A percentile compares a stretch with the other conserved stretches of the same genome.
These are phyloP conservation scores for Sphaceloma murrayae DNA, from an alignment of 2,329 filamentous ascomycete genomes.

Conservation along the genomic window DNA sequence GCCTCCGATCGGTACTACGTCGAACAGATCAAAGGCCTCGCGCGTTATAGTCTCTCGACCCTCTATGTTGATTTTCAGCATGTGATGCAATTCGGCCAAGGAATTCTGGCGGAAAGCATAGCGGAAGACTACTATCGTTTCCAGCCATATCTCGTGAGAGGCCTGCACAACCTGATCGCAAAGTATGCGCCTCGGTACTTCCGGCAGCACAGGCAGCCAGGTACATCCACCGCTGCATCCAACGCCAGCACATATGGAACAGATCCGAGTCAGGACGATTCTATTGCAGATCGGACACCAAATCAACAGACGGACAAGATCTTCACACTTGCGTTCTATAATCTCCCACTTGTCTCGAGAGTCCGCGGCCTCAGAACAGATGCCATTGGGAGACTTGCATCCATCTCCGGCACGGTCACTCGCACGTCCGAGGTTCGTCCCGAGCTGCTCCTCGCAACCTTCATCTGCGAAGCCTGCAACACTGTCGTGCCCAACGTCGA, in stretches of 20 bases:
- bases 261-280: constrained; percentile 50
- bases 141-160: constrained; percentile 79
- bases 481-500: constrained; percentile 82
- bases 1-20: constrained; percentile 77
- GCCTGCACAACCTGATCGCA: constrained; percentile 83
- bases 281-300: constrained; percentile 60
- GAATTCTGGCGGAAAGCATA: constrained; percentile 74
- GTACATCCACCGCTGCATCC: constrained; percentile 60
- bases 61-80: constrained; percentile 85
- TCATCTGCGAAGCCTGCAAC: constrained; percentile 81
- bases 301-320: constrained; percentile 97
- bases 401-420: constrained; percentile 93
- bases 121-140: constrained; percentile 91
- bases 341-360: constrained; percentile 76
- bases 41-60: constrained; percentile 65
- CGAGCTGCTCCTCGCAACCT: constrained; percentile 84
- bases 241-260: constrained; percentile 47
- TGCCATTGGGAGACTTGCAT: constrained; percentile 86
- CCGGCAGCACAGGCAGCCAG: constrained; percentile 78
- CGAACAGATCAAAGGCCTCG: constrained; percentile 71
- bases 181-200: constrained; percentile 95
- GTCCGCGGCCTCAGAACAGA: constrained; percentile 76
- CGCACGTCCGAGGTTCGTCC: constrained; percentile 94
- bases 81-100: constrained; percentile 65
- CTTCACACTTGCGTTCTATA: constrained; percentile 88